Percentiles rank a stretch among this genome's conserved stretches.
Conservation (phyloP, 2,329 filamentous ascomycete genomes). For the Aureobasidium sp. region DNA sequence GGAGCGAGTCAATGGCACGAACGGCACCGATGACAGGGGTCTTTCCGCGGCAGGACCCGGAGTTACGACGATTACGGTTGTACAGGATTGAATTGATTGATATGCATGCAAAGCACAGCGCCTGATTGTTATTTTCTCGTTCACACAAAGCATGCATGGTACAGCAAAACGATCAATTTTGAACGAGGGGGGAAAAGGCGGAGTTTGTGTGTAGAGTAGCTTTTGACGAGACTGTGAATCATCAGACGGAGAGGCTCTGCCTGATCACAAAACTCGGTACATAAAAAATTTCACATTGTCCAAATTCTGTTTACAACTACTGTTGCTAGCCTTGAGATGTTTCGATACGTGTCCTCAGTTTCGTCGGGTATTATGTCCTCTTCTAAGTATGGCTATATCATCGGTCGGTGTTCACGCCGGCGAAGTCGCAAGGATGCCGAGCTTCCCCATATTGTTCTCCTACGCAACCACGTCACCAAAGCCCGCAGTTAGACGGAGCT, state of each 20-base stretch:
- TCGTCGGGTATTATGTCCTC: not conserved
- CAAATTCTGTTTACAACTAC: not conserved
- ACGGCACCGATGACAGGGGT: not conserved
- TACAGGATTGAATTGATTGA: conserved; percentile 9
- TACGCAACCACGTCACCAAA: not conserved
- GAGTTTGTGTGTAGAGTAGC: not conserved
- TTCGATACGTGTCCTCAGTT: no score
- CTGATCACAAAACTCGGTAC: not conserved
- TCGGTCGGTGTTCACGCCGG: not conserved
- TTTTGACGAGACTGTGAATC: not conserved
- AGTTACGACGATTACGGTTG: conserved; percentile 12
- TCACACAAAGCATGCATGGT: not conserved
- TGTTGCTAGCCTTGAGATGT: not conserved
- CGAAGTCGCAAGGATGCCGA: not conserved
- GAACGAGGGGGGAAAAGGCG: not conserved
- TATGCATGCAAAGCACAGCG: conserved; percentile 9
- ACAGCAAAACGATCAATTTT: not conserved
- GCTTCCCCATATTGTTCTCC: not conserved
- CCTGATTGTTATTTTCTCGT: not conserved
- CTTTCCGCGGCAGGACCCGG: conserved; percentile 10
- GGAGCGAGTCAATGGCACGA: conserved; percentile 7
- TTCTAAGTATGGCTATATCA: no score
- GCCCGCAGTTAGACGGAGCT: not conserved
- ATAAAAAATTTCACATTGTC: not conserved
- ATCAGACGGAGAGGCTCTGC: not conserved